Evolutionary conservation across 1,139 yeast genomes (phyloP), one percentile per base, ranked within the genome.

Genomic region (Debaryomyces sp.): DNA sequence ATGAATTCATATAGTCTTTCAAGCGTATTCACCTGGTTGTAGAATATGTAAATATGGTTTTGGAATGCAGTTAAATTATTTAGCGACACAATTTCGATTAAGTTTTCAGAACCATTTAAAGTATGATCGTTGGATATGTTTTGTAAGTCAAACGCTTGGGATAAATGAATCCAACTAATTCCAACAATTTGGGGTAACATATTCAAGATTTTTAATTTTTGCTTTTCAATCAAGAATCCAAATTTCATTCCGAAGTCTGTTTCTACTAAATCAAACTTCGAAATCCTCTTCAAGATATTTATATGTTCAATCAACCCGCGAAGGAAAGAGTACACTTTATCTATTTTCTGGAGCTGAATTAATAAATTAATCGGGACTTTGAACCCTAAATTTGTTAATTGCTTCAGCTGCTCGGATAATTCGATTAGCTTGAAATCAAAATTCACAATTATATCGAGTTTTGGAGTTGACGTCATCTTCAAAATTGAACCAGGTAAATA

Each of bases 261-360:
- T 1, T 54, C 44, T 1, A 42, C 36, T 21, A 66, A 53, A n/a
- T 61, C 66, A 5, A 41, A 30, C 4, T 52, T 49, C 36, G 70
- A 55, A 3, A 66, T 52, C 8, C 67, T 62, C 17, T 84, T 61
- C 15, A 74, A 55, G 5, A 64, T 51, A 2, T 46, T 44, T 4
- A 74, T 40, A 41, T 62, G 65, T 52, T 88, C 95, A 8, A 67
- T 63, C 12, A 89, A 58, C 12, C 78, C 74, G 1, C 77, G 70
- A 0, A 89, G 85, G 51, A 80, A 76, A 0, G 92, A 91, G 44
- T 82, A 77, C 0, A 87, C 62, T 29, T 75, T 70, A 47, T 74
- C 41, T 70, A 80, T 50, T 63, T 78, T 60, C 71, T 75, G 38
- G 80, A 78, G 50, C 64, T 76, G 53, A 65, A 70, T 38, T 30